These are phyloP conservation scores for Acacia crassicarpa DNA, from an alignment of 306 rosid species.

Conservation along the genomic window DNA sequence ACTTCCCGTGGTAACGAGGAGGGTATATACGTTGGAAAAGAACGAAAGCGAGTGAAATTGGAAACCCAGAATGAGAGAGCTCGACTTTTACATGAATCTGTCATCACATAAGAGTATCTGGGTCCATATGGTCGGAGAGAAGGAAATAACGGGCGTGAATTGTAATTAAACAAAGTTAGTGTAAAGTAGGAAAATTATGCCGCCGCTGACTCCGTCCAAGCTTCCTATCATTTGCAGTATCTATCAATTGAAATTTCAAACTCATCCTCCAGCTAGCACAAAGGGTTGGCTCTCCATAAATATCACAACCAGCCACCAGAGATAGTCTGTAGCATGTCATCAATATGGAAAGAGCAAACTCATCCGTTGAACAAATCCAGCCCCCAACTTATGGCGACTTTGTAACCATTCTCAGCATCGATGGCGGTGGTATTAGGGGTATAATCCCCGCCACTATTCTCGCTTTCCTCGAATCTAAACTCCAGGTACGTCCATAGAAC, in stretches of 20 bases:
- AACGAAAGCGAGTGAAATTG: background rate
- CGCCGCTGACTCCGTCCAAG: background rate
- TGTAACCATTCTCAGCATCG: constrained; percentile 72
- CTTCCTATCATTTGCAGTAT: background rate
- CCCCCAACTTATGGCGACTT: constrained; percentile 66
- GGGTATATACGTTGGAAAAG: background rate
- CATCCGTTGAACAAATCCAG: constrained; percentile 38
- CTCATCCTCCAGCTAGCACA: background rate
- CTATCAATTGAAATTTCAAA: background rate
- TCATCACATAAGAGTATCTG: background rate
- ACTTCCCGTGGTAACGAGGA: background rate
- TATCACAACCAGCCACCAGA: background rate
- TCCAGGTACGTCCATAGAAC: constrained; percentile 45
- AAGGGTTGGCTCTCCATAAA: background rate
- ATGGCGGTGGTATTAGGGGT: constrained; percentile 87
- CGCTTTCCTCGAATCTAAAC: constrained; percentile 57
- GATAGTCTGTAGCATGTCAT: background rate
- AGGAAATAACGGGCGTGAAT: background rate
- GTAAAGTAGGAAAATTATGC: background rate
- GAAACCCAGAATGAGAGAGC: background rate
- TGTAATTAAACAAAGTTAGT: background rate
- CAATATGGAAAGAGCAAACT: constrained; percentile 29
- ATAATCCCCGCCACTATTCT: constrained; percentile 68
- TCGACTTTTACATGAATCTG: background rate
- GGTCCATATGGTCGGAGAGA: background rate